Evolutionary conservation across 2,329 filamentous ascomycete species (phyloP), one percentile per base, ranked within the genome.

Genomic region (Juglanconis juglandina): DNA sequence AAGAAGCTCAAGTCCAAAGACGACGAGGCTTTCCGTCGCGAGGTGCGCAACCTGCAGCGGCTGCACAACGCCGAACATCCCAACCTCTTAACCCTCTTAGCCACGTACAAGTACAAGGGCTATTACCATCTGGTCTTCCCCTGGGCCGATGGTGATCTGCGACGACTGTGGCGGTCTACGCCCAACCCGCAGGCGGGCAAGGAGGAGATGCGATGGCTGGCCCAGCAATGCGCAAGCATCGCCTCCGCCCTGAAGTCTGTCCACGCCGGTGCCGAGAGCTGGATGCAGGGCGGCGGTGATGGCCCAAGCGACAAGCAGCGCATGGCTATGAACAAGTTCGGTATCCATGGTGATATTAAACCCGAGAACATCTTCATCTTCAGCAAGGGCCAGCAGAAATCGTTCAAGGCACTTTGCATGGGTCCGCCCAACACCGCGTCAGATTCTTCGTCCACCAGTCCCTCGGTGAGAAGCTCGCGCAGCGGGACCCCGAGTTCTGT

Each of bases 361-460:
- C 62, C 62, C 3, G 62, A 64, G 48, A 64, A 64, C 56, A 64
- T 64, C 14, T 62, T 64, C 39, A 61, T 64, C 49, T 64, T 62
- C 56, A 59, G 50, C 50, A 61, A 59, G 46, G 61, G 61, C 39
- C 61, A 61, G 30, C 58, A 59, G 35, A 59, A 55, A 34, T 56
- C 56, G 48, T 50, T 53, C 48, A 60, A 61, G 41, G 41, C 59
- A 8, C 50, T 63, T 14, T 53, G 53, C 13, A 63, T 63, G 61
- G 61, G 61, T 51, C 61, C 59, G 6, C 61, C 61, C 5, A 53
- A 53, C 17, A 47, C 10, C 14, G 8, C 44, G 5, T 47, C 44
- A 2, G 44, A 30, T 30, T 14, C 13, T n/a, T 47, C 44, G 44
- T 57, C 47, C 13, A 56, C 13, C 34, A 53, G 50, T 14, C 50